Percentiles rank a stretch among this genome's conserved stretches.
Conservation (phyloP, 805 yeast genomes). For the Myxozyma kluyveri region DNA sequence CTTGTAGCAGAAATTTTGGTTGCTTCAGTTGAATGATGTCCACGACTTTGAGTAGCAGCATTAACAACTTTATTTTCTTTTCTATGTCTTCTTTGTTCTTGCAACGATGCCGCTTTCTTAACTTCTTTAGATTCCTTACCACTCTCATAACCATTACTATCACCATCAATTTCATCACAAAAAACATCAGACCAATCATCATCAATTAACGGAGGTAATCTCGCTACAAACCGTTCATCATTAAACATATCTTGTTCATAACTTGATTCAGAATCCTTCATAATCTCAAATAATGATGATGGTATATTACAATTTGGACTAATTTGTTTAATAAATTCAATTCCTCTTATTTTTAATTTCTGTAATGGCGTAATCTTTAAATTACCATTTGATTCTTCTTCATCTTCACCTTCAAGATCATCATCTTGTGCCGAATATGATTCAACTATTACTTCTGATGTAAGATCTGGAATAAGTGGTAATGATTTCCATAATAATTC, state of each 20-base stretch:
- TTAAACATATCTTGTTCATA: neutral
- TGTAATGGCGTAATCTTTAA: neutral
- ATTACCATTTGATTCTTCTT: neutral
- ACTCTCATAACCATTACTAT: neutral
- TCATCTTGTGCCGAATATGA: neutral
- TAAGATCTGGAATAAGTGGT: neutral
- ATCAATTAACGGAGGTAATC: neutral
- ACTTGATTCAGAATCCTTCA: neutral
- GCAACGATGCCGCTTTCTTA: constrained; percentile 9
- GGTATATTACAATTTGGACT: constrained; percentile 17
- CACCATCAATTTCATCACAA: constrained; percentile 2
- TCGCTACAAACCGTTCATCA: neutral
- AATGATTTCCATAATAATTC: neutral
- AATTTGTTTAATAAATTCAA: constrained; percentile 1
- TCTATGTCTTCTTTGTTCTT: constrained; percentile 9
- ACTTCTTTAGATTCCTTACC: neutral
- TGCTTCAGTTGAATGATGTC: no score
- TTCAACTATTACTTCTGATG: constrained; percentile 1
- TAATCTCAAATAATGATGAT: neutral
- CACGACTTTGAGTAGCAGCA: constrained; percentile 4
- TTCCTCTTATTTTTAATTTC: constrained; percentile 11
- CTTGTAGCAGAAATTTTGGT: no score
- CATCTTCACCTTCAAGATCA: no score
- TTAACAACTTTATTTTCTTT: constrained; percentile 4
- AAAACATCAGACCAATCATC: constrained; percentile 30